Base-by-base conservation (phyloP, 352 stramenopile species). In the Phytophthora ramorum region DNA sequence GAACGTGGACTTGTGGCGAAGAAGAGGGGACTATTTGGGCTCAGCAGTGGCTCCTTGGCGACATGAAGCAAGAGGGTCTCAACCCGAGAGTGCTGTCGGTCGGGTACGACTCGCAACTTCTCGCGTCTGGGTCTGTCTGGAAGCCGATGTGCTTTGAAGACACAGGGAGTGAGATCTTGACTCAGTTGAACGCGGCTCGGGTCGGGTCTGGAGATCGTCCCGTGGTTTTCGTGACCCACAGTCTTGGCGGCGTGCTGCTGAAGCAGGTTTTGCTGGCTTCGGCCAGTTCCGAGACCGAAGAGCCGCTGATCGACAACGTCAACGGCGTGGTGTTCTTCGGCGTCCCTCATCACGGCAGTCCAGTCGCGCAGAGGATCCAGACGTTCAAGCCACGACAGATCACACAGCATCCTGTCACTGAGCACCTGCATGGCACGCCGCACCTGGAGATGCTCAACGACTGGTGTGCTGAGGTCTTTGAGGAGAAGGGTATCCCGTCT, bases 191-290 rank as follows among this genome's bases (percentile, higher is more conserved):
- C 19, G 78, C 80, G 0, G 87, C 87, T 1, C 75, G 78, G 9
- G 82, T 96, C 5, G 87, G 87, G 22, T 73, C 69, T 46, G 73
- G 66, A 8, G 70, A 81, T 26, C 83, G 85, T 7, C 87, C 87
- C 0, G 84, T 96, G 7, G 76, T 94, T 10, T 96, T 96, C 68
- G 85, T 96, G 38, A 93, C 86, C 5, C 87, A 96, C 59, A 93
- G 82, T 61, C 79, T 96, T n/a, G 87, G 87, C n/a, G 87, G 87
- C 7, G 73, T 94, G 6, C 58, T 96, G 30, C 58, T 96, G 9
- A 96, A 96, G 62, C 84, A 96, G 58, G 78, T 96, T 50, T 75
- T 96, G 20, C 67, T 92, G 24, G 76, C 91, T 41, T 81, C 81
- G 1, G 49, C 71, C 1, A 60, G 52, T 14, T 48, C 64, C 1